Base-by-base conservation (phyloP, 2,329 filamentous ascomycete genomes). In the Aspergillus clavatus region DNA sequence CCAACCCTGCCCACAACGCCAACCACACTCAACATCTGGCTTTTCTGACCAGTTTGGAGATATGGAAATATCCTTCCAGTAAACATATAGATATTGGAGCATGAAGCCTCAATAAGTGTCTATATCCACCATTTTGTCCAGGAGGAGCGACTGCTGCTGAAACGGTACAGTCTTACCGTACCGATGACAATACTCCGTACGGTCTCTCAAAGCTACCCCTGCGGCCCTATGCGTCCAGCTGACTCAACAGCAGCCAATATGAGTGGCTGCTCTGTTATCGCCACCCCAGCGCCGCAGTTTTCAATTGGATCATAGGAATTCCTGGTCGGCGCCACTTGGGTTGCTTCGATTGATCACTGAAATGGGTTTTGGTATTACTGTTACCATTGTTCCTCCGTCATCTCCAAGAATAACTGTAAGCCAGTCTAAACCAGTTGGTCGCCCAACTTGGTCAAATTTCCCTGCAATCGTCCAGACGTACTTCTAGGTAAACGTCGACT, bases 301-400 rank as follows among this genome's bases (percentile, higher is more conserved):
- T 11, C 40, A 19, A 55, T 52, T 55, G 48, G 53, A 12, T 3
- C n/a, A 33, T 43, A 40, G 21, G 43, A 46, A 51, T 53, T 51
- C 35, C 37, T 29, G 14, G 23, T 7, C 4, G 7, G 22, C 16
- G 26, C 24, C 10, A 19, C 24, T 28, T 24, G 8, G 23, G 11
- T 11, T 11, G 14, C 11, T 29, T 40, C n/a, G n/a, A n/a, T n/a
- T n/a, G n/a, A n/a, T n/a, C n/a, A n/a, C n/a, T 22, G 7, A 22
- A 16, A 8, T 7, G n/a, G 5, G 24, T 40, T 10, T 40, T n/a
- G 16, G 38, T 40, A 40, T 40, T 40, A 29, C 38, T 7, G 8
- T 19, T 35, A 35, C 31, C 23, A 5, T 24, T 4, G 4, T 5
- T 5, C 23, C 23, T 24, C 23, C n/a, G n/a, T 24, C 8, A 24